Conservation (phyloP, 345 rosid genomes). For the Brassica incana region DNA sequence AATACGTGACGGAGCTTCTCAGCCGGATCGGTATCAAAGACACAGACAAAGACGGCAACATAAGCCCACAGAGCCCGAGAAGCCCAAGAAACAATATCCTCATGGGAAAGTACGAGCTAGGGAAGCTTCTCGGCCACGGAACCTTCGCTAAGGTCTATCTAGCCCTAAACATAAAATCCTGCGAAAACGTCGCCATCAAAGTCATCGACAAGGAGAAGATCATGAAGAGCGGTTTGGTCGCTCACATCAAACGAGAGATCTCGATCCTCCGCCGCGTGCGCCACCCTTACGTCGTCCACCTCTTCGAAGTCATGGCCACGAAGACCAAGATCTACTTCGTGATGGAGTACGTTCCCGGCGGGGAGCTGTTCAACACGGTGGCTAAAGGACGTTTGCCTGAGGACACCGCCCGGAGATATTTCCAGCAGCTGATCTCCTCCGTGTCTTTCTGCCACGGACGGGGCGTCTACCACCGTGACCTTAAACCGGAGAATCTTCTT, state of each 20-base stretch:
- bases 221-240: slow-evolving; percentile 61
- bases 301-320: slow-evolving; percentile 88
- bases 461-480: slow-evolving; percentile 85
- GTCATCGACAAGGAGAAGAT: slow-evolving; percentile 77
- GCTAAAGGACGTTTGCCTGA: slow-evolving; percentile 71
- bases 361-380: slow-evolving; percentile 71
- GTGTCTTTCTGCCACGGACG: slow-evolving; percentile 76
- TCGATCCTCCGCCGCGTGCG: slow-evolving; percentile 84
- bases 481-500: slow-evolving; percentile 82
- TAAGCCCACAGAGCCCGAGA: slow-evolving; percentile 39
- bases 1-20: slow-evolving; percentile 38
- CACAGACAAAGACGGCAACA: slow-evolving; percentile 36
- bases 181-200: slow-evolving; percentile 68
- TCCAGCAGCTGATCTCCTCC: slow-evolving; percentile 80
- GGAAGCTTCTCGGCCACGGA: slow-evolving; percentile 80
- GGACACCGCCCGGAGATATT: slow-evolving; percentile 59
- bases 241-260: slow-evolving; percentile 79
- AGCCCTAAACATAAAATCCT: slow-evolving; percentile 59
- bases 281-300: slow-evolving; percentile 77
- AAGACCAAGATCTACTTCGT: slow-evolving; percentile 81
- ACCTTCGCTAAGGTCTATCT: slow-evolving; percentile 85
- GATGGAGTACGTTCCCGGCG: slow-evolving; percentile 83
- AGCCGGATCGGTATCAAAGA: slow-evolving; percentile 35
- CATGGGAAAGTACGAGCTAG: slow-evolving; percentile 70
- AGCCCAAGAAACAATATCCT: slow-evolving; percentile 45